Conservation (phyloP, 148 eudicot genomes). For the Agrostemma githago region DNA sequence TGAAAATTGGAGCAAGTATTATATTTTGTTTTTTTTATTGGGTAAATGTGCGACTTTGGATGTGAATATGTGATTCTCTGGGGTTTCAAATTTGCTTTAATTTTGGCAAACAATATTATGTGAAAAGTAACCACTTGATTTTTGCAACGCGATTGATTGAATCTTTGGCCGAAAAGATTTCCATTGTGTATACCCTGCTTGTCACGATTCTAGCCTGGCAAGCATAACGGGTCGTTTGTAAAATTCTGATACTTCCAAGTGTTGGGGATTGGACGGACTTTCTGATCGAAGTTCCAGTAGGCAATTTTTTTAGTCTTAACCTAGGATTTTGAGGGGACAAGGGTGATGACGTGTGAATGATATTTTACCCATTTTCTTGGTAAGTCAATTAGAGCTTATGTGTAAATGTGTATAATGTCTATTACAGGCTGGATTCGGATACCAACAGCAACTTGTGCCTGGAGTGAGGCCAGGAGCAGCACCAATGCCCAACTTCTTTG, state of each 20-base stretch:
- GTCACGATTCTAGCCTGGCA: not conserved
- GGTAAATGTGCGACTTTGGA: not conserved
- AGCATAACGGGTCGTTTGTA: not conserved
- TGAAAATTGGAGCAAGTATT: no score
- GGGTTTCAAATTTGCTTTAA: not conserved
- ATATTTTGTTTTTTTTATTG: not conserved
- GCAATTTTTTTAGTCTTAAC: not conserved
- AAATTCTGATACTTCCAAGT: not conserved
- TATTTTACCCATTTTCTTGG: no score
- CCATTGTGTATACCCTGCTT: no score
- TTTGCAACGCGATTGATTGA: no score
- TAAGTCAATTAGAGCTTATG: not conserved
- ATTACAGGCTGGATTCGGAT: constrained; percentile 81
- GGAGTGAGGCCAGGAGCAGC: constrained; percentile 83
- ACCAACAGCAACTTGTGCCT: constrained; percentile 97
- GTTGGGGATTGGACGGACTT: no score
- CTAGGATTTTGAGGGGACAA: not conserved
- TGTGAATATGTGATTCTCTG: not conserved
- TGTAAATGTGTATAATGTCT: not conserved
- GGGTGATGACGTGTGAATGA: no score
- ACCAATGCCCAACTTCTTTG: constrained; percentile 76
- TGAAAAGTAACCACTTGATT: no score
- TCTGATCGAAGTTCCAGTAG: not conserved
- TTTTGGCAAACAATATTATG: no score
- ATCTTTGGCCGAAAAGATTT: no score